phyloP scores from a whole-genome alignment of 257 asterid genomes.

The Salvia rosmarinus region DNA sequence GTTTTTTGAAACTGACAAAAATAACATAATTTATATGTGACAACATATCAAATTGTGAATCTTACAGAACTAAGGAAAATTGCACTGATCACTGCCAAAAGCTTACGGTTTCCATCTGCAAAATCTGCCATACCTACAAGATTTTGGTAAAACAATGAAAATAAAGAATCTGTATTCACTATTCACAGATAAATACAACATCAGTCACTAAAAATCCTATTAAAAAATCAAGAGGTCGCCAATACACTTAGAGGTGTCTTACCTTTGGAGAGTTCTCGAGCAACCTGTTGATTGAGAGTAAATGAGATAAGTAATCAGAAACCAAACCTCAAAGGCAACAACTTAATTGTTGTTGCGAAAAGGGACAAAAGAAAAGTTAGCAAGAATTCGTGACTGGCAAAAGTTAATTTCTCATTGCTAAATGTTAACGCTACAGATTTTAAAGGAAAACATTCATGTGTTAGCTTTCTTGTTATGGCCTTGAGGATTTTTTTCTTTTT shows the following conservation, averaged over 20 bases:
- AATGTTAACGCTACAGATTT: background rate
- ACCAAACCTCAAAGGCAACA: conserved; percentile 15
- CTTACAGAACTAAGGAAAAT: conserved; percentile 81
- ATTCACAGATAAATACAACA: conserved; percentile 5
- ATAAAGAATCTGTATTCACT: background rate
- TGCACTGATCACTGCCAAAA: conserved; percentile 73
- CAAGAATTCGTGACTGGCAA: conserved; percentile 3
- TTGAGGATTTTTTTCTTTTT: background rate
- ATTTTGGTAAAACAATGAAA: conserved; percentile 10
- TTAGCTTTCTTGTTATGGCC: conserved; percentile 9
- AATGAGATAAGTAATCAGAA: conserved; percentile 14
- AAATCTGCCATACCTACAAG: conserved; percentile 72
- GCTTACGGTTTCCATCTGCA: conserved; percentile 74
- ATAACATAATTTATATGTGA: conserved; percentile 2
- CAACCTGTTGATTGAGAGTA: conserved; percentile 57
- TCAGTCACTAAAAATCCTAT: background rate
- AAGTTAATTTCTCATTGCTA: conserved; percentile 19
- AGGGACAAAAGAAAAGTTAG: background rate
- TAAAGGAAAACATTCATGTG: conserved; percentile 5
- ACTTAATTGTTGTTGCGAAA: conserved; percentile 1
- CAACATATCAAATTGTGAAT: conserved; percentile 24
- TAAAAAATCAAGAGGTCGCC: conserved; percentile 3
- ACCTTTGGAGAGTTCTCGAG: conserved; percentile 76
- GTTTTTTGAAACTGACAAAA: conserved; percentile 17
- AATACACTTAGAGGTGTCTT: conserved; percentile 32